phyloP scores from a whole-genome alignment of 164 flowering plant genomes.

The Taxillus chinensis region DNA sequence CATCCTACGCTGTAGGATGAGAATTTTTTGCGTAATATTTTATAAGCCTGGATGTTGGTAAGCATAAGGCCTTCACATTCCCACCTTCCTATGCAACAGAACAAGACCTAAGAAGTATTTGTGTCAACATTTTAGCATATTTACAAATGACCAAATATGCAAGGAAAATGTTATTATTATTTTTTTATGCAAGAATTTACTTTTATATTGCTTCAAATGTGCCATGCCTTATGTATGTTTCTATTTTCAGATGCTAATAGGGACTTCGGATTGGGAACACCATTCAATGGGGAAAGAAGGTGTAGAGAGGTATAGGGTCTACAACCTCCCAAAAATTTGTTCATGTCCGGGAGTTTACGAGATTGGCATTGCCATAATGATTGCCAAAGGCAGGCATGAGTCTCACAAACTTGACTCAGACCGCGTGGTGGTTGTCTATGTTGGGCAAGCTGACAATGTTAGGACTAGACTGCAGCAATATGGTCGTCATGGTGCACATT shows the following conservation, averaged over 20 bases:
- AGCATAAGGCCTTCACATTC: too few species aligned
- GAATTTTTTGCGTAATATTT: too few species aligned
- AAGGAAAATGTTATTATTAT: too few species aligned
- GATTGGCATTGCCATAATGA: slow-evolving; percentile 41
- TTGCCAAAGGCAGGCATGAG: slow-evolving; percentile 13
- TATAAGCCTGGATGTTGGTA: too few species aligned
- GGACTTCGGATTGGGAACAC: slow-evolving; percentile 81
- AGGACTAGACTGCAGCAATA: slow-evolving; percentile 59
- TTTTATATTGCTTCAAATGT: too few species aligned
- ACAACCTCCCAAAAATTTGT: slow-evolving; percentile 42
- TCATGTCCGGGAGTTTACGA: slow-evolving; percentile 75
- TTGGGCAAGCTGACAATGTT: slow-evolving; percentile 75
- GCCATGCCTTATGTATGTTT: background rate
- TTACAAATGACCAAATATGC: too few species aligned
- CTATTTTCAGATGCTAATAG: slow-evolving; percentile 52
- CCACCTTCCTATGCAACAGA: too few species aligned
- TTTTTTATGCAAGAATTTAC: too few species aligned
- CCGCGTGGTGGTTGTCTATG: slow-evolving; percentile 43
- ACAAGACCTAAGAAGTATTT: too few species aligned
- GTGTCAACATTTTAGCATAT: too few species aligned
- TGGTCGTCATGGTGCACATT: slow-evolving; percentile 77
- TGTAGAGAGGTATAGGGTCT: slow-evolving; percentile 53
- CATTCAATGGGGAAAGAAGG: slow-evolving; percentile 62
- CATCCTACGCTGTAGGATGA: too few species aligned
- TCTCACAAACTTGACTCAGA: slow-evolving; percentile 30